These are phyloP conservation scores for Mycosphaerella sp. DNA, from an alignment of 2,329 filamentous ascomycete species.

Conservation along the genomic window DNA sequence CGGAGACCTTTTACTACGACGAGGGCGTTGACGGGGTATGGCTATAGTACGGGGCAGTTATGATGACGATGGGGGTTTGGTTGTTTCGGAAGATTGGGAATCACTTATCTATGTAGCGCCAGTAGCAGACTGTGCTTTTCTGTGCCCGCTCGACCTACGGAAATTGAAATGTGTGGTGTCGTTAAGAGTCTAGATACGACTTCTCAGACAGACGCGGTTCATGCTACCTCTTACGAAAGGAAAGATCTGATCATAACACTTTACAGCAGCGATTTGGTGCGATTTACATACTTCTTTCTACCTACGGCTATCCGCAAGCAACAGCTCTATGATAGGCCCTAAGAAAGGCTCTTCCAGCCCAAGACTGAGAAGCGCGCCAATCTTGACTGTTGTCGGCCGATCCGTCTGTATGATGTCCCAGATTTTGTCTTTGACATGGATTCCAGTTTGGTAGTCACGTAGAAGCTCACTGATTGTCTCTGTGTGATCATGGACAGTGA, in stretches of 20 bases:
- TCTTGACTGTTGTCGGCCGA: not conserved
- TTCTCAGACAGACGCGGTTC: too few species aligned
- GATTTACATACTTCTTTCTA: not conserved
- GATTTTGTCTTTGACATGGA: not conserved
- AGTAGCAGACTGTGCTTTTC: too few species aligned
- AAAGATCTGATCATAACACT: too few species aligned
- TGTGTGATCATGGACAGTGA: not conserved
- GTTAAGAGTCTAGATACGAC: too few species aligned
- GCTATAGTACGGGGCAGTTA: not conserved
- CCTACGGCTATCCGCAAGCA: not conserved
- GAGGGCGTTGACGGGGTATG: slow-evolving; percentile 7
- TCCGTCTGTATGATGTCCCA: not conserved
- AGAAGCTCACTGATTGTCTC: not conserved
- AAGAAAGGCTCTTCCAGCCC: not conserved
- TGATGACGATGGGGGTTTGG: not conserved
- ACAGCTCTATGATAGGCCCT: not conserved
- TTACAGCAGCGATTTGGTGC: too few species aligned
- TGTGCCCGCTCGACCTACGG: too few species aligned
- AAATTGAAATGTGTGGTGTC: too few species aligned
- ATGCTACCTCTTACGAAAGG: too few species aligned
- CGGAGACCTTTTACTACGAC: slow-evolving; percentile 7
- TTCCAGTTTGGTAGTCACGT: not conserved
- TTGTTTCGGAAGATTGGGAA: too few species aligned
- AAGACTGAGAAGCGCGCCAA: not conserved
- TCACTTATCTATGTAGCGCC: too few species aligned